These are phyloP conservation scores for Dipteronia sinensis DNA, from an alignment of 345 rosid species.

Conservation along the genomic window DNA sequence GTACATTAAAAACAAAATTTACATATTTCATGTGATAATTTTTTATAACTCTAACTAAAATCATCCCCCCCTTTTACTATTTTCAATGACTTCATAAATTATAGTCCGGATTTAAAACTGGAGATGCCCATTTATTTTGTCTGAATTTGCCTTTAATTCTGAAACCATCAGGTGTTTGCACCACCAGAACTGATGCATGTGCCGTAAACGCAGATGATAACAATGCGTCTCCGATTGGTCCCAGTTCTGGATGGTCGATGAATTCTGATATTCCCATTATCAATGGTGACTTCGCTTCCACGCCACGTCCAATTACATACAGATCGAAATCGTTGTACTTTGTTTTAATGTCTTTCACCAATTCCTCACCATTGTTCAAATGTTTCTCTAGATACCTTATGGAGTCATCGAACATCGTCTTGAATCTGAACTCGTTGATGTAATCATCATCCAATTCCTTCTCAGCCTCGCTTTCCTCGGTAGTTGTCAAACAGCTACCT, in stretches of 20 bases:
- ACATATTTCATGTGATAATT: too few species aligned
- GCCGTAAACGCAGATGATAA: constrained; percentile 21
- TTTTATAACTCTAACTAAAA: too few species aligned
- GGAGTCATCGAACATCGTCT: constrained; percentile 25
- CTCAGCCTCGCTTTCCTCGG: neutral
- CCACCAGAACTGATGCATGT: constrained; percentile 32
- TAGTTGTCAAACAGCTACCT: too few species aligned
- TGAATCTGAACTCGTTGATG: constrained; percentile 39
- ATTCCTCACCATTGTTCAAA: constrained; percentile 17
- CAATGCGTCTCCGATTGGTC: constrained; percentile 35
- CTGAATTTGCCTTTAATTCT: neutral
- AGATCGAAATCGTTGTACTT: constrained; percentile 27
- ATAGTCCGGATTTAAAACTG: constrained; percentile 10
- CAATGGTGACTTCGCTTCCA: constrained; percentile 14
- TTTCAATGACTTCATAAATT: neutral
- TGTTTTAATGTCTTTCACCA: constrained; percentile 11
- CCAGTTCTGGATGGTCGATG: constrained; percentile 34
- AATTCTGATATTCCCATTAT: constrained; percentile 30
- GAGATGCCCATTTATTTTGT: neutral
- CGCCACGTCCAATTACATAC: constrained; percentile 37
- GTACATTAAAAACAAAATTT: too few species aligned
- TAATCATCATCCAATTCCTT: constrained; percentile 18
- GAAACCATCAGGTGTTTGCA: constrained; percentile 27
- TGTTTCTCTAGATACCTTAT: constrained; percentile 30
- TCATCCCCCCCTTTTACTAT: too few species aligned